These are phyloP conservation scores for Beauveria sp. DNA, from an alignment of 2,329 filamentous ascomycete genomes.

Conservation along the genomic window DNA sequence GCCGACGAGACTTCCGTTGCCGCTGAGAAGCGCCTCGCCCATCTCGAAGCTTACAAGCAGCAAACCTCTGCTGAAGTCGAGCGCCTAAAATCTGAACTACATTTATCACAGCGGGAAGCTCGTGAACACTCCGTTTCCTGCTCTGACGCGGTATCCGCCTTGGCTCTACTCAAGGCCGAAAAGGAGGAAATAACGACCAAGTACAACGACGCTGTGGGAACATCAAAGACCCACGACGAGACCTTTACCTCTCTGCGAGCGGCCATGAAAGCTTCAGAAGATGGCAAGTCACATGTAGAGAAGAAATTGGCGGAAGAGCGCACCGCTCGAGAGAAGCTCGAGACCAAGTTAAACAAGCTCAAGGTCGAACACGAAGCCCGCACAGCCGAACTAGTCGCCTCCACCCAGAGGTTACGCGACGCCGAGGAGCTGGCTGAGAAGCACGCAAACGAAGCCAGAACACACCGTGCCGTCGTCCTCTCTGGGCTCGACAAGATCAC, in stretches of 20 bases:
- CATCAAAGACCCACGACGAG: conserved; percentile 59
- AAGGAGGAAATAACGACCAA: conserved; percentile 68
- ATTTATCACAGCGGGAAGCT: conserved; percentile 67
- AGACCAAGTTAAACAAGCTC: conserved; percentile 68
- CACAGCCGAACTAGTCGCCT: conserved; percentile 67
- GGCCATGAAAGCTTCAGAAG: conserved; percentile 70
- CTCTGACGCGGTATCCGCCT: conserved; percentile 66
- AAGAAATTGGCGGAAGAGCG: conserved; percentile 79
- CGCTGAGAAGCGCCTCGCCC: conserved; percentile 72
- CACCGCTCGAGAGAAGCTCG: conserved; percentile 62
- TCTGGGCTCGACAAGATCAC: conserved; percentile 71
- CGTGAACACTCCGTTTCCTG: conserved; percentile 74
- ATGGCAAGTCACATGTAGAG: conserved; percentile 70
- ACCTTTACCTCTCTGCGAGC: conserved; percentile 69
- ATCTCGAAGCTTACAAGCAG: conserved; percentile 78
- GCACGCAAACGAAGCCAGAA: conserved; percentile 77
- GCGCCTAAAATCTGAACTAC: conserved; percentile 74
- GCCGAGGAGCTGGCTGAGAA: conserved; percentile 83
- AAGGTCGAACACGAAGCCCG: conserved; percentile 76
- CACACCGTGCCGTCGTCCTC: conserved; percentile 76
- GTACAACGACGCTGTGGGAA: conserved; percentile 59
- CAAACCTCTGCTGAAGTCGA: conserved; percentile 80
- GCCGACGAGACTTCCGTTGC: conserved; percentile 83
- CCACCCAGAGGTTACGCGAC: conserved; percentile 68
- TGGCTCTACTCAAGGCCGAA: conserved; percentile 75